A percentile compares a stretch with the other conserved stretches of the same genome.
These are phyloP conservation scores for Lentinula raphanica DNA, from an alignment of 768 basidiomycete species.

Conservation along the genomic window DNA sequence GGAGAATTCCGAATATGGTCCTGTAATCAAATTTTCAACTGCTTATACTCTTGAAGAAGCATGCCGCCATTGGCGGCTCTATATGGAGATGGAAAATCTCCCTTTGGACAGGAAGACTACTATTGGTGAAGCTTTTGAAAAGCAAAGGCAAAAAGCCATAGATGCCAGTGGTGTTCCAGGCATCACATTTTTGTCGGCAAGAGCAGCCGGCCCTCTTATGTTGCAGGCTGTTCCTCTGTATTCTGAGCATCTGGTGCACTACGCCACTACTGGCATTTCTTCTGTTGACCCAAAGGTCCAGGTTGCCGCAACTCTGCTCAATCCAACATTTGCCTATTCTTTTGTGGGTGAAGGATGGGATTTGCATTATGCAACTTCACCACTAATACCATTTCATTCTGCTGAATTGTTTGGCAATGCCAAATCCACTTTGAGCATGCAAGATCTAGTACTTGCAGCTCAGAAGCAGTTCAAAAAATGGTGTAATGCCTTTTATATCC, in stretches of 20 bases:
- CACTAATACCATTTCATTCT: slow-evolving; percentile 27
- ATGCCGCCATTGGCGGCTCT: slow-evolving; percentile 25
- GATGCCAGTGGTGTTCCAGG: neutral
- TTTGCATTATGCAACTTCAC: slow-evolving; percentile 30
- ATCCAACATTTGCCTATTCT: slow-evolving; percentile 31
- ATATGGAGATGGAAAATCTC: slow-evolving; percentile 19
- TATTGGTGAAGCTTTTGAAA: slow-evolving; percentile 13
- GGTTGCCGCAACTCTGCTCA: slow-evolving; percentile 21
- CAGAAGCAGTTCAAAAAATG: slow-evolving; percentile 22
- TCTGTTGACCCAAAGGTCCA: slow-evolving; percentile 10
- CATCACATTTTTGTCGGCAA: neutral
- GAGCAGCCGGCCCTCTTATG: slow-evolving; percentile 15
- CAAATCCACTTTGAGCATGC: slow-evolving; percentile 6
- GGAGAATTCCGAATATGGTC: slow-evolving; percentile 21
- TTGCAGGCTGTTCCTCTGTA: neutral
- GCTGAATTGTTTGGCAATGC: slow-evolving; percentile 18
- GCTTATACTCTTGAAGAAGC: slow-evolving; percentile 25
- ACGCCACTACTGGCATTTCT: slow-evolving; percentile 29
- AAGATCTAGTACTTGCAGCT: slow-evolving; percentile 17
- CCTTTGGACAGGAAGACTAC: slow-evolving; percentile 7
- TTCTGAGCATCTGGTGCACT: slow-evolving; percentile 9
- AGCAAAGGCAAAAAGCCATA: neutral
- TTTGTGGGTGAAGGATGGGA: slow-evolving; percentile 23
- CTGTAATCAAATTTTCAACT: slow-evolving; percentile 24
- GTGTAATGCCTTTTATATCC: slow-evolving; percentile 22